phyloP scores from a whole-genome alignment of 176 grass and related monocot species.

The Alloteropsis semialata region DNA sequence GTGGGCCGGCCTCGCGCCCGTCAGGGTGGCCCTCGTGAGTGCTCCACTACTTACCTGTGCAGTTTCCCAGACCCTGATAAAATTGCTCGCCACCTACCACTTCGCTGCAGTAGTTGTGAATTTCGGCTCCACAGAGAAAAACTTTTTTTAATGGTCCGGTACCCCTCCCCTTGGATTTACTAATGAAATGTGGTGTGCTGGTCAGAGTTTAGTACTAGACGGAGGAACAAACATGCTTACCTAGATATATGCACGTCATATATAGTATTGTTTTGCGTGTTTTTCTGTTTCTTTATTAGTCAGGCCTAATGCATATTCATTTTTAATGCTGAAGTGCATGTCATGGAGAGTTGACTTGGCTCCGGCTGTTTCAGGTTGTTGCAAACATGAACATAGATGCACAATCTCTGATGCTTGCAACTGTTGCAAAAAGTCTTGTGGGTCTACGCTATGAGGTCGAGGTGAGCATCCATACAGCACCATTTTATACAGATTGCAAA shows the following conservation, averaged over 20 bases:
- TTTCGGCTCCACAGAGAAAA: neutral
- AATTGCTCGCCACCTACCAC: neutral
- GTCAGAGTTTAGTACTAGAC: slow-evolving; percentile 16
- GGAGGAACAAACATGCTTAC: slow-evolving; percentile 43
- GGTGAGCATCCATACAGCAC: slow-evolving; percentile 43
- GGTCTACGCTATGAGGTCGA: slow-evolving; percentile 70
- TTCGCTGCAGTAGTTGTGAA: slow-evolving; percentile 10
- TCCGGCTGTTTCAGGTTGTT: slow-evolving; percentile 61
- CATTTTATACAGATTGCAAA: neutral
- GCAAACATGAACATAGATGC: slow-evolving; percentile 54
- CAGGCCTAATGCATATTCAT: neutral
- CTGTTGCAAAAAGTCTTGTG: slow-evolving; percentile 58
- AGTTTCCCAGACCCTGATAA: slow-evolving; percentile 10
- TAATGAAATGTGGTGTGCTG: slow-evolving; percentile 13
- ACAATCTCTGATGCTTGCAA: slow-evolving; percentile 77
- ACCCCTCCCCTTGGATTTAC: slow-evolving; percentile 6
- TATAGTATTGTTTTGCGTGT: slow-evolving; percentile 9
- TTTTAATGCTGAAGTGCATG: slow-evolving; percentile 18
- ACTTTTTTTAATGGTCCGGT: neutral
- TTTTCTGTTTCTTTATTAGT: slow-evolving; percentile 27
- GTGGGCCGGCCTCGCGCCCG: slow-evolving; percentile 44
- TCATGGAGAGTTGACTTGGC: slow-evolving; percentile 29
- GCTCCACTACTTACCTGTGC: neutral
- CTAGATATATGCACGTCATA: slow-evolving; percentile 25
- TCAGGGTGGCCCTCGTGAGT: slow-evolving; percentile 49